These are phyloP conservation scores for Beta corolliflora DNA, from an alignment of 179 eudicot genomes.

Conservation along the genomic window DNA sequence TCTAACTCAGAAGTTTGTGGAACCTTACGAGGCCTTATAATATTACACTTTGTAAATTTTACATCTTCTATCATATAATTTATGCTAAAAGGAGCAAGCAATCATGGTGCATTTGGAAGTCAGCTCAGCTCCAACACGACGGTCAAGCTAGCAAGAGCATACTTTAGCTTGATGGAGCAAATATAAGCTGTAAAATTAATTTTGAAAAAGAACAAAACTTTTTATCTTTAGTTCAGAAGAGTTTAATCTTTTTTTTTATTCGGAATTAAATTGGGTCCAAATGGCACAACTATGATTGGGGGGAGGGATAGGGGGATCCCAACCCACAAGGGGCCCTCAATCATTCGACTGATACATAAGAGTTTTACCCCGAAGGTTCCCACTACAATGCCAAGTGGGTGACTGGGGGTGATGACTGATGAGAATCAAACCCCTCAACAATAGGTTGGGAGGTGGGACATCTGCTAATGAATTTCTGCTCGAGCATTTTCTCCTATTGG, in stretches of 20 bases:
- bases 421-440: too few relatives aligned
- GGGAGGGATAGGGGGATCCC: too few relatives aligned
- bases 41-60: neutral
- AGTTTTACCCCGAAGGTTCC: too few relatives aligned
- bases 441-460: too few relatives aligned
- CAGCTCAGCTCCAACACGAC: neutral
- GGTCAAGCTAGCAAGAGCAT: neutral
- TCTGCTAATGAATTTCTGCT: neutral
- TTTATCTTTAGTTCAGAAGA: neutral
- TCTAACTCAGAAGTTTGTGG: neutral
- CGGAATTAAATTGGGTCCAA: too few relatives aligned
- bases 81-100: neutral
- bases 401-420: too few relatives aligned
- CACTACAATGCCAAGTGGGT: too few relatives aligned
- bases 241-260: neutral
- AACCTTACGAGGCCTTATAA: neutral
- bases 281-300: too few relatives aligned
- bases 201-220: neutral
- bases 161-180: neutral
- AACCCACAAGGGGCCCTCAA: too few relatives aligned
- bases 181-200: neutral
- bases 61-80: neutral
- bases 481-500: neutral
- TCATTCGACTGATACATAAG: too few relatives aligned
- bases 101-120: neutral